Conservation (phyloP, 2,329 filamentous ascomycete species). For the Diaporthe velutina region DNA sequence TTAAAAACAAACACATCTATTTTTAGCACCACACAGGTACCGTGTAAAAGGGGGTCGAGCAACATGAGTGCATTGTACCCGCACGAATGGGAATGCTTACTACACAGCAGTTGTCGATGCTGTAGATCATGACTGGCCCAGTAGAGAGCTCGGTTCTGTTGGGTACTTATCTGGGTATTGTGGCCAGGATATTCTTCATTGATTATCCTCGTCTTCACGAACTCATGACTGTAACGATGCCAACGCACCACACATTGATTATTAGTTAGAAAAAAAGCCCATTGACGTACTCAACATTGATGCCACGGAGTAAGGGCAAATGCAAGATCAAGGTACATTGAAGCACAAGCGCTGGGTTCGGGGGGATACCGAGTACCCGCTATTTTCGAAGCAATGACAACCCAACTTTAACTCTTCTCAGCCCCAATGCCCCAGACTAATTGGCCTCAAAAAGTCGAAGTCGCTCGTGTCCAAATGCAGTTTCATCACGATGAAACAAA, state of each 20-base stretch:
- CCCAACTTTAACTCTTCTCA: neutral
- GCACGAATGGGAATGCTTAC: neutral
- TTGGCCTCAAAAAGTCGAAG: neutral
- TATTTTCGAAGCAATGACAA: neutral
- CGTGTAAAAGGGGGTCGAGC: neutral
- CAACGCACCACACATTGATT: neutral
- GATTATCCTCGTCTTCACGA: neutral
- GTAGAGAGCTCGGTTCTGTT: neutral
- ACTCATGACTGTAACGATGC: neutral
- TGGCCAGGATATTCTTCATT: neutral
- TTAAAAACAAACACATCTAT: conserved; percentile 8
- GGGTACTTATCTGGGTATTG: neutral
- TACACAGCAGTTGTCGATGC: neutral
- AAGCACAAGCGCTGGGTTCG: neutral
- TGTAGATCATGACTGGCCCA: neutral
- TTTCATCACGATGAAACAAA: conserved; percentile 2
- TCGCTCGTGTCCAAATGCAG: neutral
- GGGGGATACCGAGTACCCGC: neutral
- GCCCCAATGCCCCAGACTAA: neutral
- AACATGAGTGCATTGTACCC: neutral
- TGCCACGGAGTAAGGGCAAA: too few relatives aligned
- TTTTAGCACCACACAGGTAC: neutral
- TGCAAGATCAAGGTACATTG: neutral
- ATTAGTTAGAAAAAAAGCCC: too few relatives aligned
- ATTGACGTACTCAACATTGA: neutral